A percentile compares a stretch with the other conserved stretches of the same genome.
These are phyloP conservation scores for Mortierella sp. DNA, from an alignment of 371 early-diverging fungal genomes.

Conservation along the genomic window DNA sequence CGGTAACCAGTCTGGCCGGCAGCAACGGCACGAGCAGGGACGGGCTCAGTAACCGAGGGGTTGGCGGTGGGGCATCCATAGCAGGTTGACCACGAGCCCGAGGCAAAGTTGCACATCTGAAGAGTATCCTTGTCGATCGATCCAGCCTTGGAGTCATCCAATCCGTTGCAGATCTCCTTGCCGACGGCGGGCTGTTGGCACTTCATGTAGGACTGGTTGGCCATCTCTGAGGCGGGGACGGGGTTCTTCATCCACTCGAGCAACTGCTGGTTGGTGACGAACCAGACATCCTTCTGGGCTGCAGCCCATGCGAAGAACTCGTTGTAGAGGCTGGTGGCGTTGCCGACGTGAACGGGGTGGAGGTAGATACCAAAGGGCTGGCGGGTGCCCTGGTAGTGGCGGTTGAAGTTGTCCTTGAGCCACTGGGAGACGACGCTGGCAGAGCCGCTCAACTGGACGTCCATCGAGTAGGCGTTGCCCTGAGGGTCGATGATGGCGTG, in stretches of 20 bases:
- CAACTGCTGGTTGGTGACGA: constrained; percentile 76
- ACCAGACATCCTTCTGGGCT: constrained; percentile 74
- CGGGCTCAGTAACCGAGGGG: constrained; percentile 69
- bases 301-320: constrained; percentile 65
- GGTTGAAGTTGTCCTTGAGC: constrained; percentile 72
- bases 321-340: constrained; percentile 60
- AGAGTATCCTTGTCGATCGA: constrained; percentile 61
- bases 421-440: constrained; percentile 60
- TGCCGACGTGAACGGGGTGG: constrained; percentile 65
- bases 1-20: constrained; percentile 62
- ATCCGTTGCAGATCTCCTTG: constrained; percentile 83
- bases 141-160: constrained; percentile 66
- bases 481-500: constrained; percentile 54
- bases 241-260: constrained; percentile 81
- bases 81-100: constrained; percentile 73
- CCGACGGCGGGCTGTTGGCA: constrained; percentile 71
- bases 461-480: constrained; percentile 72
- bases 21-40: constrained; percentile 61
- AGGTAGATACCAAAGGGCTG: constrained; percentile 76
- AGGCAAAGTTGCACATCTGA: constrained; percentile 70
- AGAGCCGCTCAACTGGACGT: constrained; percentile 69
- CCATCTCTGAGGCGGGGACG: constrained; percentile 72
- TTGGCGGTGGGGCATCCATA: constrained; percentile 71
- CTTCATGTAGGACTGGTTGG: constrained; percentile 70
- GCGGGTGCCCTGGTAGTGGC: constrained; percentile 75